Conservation (phyloP, 495 filamentous ascomycete genomes). For the Penicillium lividum region DNA sequence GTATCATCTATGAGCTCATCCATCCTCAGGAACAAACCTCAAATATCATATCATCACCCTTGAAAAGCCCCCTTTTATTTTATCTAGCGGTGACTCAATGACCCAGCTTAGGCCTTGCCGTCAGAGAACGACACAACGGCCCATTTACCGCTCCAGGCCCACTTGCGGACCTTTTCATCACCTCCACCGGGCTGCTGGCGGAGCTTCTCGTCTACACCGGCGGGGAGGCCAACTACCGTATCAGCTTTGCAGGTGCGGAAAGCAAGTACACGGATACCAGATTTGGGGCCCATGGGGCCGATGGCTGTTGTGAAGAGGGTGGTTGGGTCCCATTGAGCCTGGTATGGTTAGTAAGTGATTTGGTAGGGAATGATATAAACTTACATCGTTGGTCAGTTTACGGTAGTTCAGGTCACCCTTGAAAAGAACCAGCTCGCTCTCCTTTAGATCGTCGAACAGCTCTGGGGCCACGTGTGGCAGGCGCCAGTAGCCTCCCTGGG, state of each 20-base stretch:
- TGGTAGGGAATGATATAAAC: constrained; percentile 26
- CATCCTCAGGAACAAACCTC: neutral
- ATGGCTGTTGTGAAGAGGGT: constrained; percentile 85
- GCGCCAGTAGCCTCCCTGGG: constrained; percentile 81
- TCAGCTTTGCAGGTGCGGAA: constrained; percentile 96
- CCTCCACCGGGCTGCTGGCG: constrained; percentile 65
- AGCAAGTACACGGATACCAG: constrained; percentile 77
- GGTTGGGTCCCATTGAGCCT: constrained; percentile 81
- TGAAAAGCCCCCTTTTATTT: neutral
- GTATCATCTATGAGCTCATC: neutral
- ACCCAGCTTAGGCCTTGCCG: constrained; percentile 53
- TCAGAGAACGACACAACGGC: constrained; percentile 88
- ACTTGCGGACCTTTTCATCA: constrained; percentile 73
- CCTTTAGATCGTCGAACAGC: constrained; percentile 75
- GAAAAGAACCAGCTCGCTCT: constrained; percentile 87
- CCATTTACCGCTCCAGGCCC: constrained; percentile 98
- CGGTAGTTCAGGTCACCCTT: constrained; percentile 97
- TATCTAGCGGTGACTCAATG: neutral
- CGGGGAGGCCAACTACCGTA: constrained; percentile 82
- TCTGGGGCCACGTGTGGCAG: constrained; percentile 66
- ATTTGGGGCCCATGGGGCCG: constrained; percentile 78
- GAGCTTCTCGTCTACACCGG: constrained; percentile 79
- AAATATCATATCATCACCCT: neutral
- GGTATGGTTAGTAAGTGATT: constrained; percentile 6
- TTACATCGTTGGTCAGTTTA: constrained; percentile 85